Base-by-base conservation (phyloP, 2,329 filamentous ascomycete genomes). In the Keithomyces neogunnii region DNA sequence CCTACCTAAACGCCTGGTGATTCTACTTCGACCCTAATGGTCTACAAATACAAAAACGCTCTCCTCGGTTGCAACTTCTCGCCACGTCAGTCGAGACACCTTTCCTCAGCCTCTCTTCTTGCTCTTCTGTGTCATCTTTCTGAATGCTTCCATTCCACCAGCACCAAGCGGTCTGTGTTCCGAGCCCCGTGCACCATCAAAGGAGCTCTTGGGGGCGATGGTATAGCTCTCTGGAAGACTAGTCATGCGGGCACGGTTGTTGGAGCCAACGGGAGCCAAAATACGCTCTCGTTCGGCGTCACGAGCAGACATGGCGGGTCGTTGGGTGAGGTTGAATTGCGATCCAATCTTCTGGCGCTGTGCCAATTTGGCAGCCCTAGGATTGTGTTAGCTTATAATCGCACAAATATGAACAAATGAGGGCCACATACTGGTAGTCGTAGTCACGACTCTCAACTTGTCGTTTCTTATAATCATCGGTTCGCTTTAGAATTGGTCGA, bases 401-500 rank as follows among this genome's bases (percentile, higher is more conserved):
- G 19, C 19, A 19, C 19, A 19, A 19, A 19, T 19, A 19, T 19
- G 19, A 19, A 19, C 19, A 19, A 19, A 19, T 19, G 19, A 19
- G 19, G 19, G 19, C 19, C 28, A 48, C 46, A 52, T 75, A 84
- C 81, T 77, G 71, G 59, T 82, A 77, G 63, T 85, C 81, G 56
- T 80, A 84, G 50, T 84, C 80, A 53, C 78, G 78, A 13, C 79
- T 82, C 62, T 82, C 75, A 42, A 85, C 73, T 55, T 79, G 78
- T 28, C 88, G 84, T 75, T 96, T 93, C 71, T 89, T 91, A 74
- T 95, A 96, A 68, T 96, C 90, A 61, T 96, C 90, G 55, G 88
- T 95, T 59, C 90, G 85, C 73, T 95, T 92, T 50, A 99, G 77
- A 56, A 99, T 95, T 3, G 92, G 91, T 40, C 93, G 80, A 57